Conservation (phyloP, 2,329 filamentous ascomycete species). For the Nemania sp. region DNA sequence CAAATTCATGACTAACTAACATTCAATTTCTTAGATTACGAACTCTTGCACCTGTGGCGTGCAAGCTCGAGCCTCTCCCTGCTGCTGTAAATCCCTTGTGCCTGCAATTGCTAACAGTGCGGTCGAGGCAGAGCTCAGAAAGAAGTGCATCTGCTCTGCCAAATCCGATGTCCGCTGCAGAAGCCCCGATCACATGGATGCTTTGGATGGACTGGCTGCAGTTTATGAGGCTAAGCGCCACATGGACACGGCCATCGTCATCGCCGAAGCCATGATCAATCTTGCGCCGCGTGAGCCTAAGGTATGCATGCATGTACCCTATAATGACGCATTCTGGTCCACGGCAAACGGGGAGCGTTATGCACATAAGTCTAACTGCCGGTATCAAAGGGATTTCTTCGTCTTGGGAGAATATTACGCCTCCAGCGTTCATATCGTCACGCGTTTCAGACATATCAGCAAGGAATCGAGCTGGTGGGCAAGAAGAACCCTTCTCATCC, state of each 20-base stretch:
- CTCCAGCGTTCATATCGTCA: conserved; percentile 34
- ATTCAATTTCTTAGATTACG: conserved; percentile 31
- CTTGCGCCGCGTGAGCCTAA: conserved; percentile 47
- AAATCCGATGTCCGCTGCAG: conserved; percentile 44
- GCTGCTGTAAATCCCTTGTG: conserved; percentile 41
- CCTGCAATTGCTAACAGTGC: conserved; percentile 36
- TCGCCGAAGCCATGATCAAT: conserved; percentile 46
- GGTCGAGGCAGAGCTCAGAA: conserved; percentile 42
- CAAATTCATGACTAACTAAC: conserved; percentile 15
- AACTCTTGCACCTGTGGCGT: conserved; percentile 43
- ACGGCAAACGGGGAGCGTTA: background rate
- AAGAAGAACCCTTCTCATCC: conserved; percentile 44
- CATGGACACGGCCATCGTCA: conserved; percentile 35
- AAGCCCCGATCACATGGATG: conserved; percentile 42
- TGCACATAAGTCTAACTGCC: conserved; percentile 29
- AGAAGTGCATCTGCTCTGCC: conserved; percentile 45
- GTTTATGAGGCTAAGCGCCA: conserved; percentile 40
- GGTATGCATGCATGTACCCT: conserved; percentile 27
- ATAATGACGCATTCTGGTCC: background rate
- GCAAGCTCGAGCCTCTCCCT: conserved; percentile 31
- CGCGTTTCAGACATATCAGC: conserved; percentile 44
- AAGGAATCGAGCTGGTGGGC: conserved; percentile 45
- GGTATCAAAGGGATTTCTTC: conserved; percentile 44
- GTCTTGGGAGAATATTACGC: conserved; percentile 48
- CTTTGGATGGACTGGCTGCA: conserved; percentile 46